A percentile compares a stretch with the other conserved stretches of the same genome.
phyloP scores from a whole-genome alignment of 805 yeast species.

The Candida namnaoensis region DNA sequence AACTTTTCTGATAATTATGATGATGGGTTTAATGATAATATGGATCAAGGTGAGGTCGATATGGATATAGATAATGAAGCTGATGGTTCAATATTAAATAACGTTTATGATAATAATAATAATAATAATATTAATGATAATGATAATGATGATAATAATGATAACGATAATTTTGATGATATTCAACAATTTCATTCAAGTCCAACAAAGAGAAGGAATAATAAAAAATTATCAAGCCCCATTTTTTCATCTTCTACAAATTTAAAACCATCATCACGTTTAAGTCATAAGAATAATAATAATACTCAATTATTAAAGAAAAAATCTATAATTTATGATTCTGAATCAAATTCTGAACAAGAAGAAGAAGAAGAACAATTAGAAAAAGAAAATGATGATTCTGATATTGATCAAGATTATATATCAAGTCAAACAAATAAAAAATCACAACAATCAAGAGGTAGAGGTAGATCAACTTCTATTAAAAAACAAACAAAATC shows the following conservation, averaged over 20 bases:
- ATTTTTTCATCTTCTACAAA: not conserved
- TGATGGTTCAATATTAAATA: constrained; percentile 7
- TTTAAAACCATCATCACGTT: not conserved
- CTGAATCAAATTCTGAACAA: not conserved
- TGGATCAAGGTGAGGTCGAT: constrained; percentile 5
- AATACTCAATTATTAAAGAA: no score
- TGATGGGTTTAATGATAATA: constrained; percentile 8
- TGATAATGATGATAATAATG: no score
- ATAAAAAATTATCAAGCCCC: not conserved
- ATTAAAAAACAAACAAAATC: no score
- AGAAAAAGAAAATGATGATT: constrained; percentile 3
- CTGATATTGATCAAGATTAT: constrained; percentile 1
- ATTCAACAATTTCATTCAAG: not conserved
- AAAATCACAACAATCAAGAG: no score
- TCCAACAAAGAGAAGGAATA: not conserved
- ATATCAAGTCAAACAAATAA: no score
- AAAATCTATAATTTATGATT: not conserved
- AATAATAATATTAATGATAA: no score
- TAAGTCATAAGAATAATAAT: no score
- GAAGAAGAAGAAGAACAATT: not conserved
- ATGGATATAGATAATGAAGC: constrained; percentile 22
- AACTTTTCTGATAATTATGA: constrained; percentile 5
- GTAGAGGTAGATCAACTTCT: no score
- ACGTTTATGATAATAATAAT: constrained; percentile 1
- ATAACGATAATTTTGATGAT: no score